Evolutionary conservation across 441 rosid species (phyloP).

Genomic region (Capsella rubella): DNA sequence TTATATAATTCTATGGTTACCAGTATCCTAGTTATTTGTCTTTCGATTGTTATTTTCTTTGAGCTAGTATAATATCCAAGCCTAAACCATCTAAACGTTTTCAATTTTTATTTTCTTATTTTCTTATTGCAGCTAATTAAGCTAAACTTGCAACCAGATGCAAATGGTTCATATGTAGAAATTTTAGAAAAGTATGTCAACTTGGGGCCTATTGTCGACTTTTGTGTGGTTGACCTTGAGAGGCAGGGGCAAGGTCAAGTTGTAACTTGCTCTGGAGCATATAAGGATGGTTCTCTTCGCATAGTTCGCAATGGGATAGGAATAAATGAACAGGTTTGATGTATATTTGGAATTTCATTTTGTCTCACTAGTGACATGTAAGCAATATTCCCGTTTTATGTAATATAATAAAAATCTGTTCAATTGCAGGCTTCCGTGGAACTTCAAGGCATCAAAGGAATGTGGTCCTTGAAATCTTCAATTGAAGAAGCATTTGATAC

Average conservation of each 20-base stretch:
- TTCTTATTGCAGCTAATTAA: slow-evolving; percentile 70
- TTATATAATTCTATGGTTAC: slow-evolving; percentile 7
- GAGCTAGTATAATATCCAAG: slow-evolving; percentile 1
- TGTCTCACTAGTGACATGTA: slow-evolving; percentile 9
- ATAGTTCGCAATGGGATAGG: slow-evolving; percentile 98
- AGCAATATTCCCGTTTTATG: slow-evolving; percentile 20
- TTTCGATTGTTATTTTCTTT: slow-evolving; percentile 15
- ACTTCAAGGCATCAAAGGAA: slow-evolving; percentile 99
- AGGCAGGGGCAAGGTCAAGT: slow-evolving; percentile 99
- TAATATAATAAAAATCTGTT: slow-evolving; percentile 28
- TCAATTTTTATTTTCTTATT: slow-evolving; percentile 1
- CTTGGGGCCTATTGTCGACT: slow-evolving; percentile 96
- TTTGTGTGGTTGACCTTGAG: slow-evolving; percentile 98
- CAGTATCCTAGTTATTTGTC: slow-evolving; percentile 23
- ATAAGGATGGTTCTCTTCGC: slow-evolving; percentile 98
- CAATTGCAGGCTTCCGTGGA: slow-evolving; percentile 89
- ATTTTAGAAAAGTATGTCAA: slow-evolving; percentile 89
- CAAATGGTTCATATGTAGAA: slow-evolving; percentile 93
- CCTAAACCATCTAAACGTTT: slow-evolving; percentile 10
- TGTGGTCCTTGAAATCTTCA: slow-evolving; percentile 95
- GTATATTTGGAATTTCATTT: slow-evolving; percentile 17
- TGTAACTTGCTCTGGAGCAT: slow-evolving; percentile 98
- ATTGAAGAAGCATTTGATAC: slow-evolving; percentile 94
- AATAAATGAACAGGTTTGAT: slow-evolving; percentile 92
- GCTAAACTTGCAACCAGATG: slow-evolving; percentile 85